These are phyloP conservation scores for Balamuthia mandrillaris DNA, from an alignment of 208 protist genomes.

Conservation along the genomic window DNA sequence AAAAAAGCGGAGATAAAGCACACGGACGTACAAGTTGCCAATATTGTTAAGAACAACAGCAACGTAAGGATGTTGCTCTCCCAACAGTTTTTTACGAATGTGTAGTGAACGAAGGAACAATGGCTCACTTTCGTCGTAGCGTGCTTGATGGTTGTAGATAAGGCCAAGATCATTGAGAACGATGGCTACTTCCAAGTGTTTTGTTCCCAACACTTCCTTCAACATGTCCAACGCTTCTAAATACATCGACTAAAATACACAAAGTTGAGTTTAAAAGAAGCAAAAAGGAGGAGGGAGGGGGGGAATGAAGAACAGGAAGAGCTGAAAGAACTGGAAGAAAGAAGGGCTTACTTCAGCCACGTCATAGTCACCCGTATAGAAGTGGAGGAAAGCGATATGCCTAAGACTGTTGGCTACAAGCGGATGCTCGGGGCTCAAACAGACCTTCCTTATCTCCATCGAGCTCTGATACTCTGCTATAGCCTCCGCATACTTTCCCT, in stretches of 20 bases:
- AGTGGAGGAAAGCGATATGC: slow-evolving; percentile 23
- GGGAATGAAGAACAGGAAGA: background rate
- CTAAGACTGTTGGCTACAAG: background rate
- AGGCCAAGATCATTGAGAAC: slow-evolving; percentile 29
- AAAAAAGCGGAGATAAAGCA: too few relatives aligned
- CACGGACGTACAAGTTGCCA: slow-evolving; percentile 28
- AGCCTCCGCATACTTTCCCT: background rate
- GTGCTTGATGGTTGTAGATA: slow-evolving; percentile 31
- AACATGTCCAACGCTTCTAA: background rate
- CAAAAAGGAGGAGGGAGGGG: too few relatives aligned
- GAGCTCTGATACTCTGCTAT: background rate
- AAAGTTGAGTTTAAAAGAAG: too few relatives aligned
- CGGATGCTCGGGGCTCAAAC: background rate
- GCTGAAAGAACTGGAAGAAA: background rate
- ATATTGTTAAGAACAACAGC: slow-evolving; percentile 24
- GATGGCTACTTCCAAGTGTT: background rate
- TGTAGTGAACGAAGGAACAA: background rate
- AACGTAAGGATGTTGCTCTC: slow-evolving; percentile 7
- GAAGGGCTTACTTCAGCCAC: background rate
- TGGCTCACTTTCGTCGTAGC: slow-evolving; percentile 20
- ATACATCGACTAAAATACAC: background rate
- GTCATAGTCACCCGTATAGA: slow-evolving; percentile 16
- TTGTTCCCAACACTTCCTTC: background rate
- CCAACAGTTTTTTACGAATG: slow-evolving; percentile 31
- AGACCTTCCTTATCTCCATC: background rate